Base-by-base conservation (phyloP, 306 rosid genomes). In the Alnus rubra region DNA sequence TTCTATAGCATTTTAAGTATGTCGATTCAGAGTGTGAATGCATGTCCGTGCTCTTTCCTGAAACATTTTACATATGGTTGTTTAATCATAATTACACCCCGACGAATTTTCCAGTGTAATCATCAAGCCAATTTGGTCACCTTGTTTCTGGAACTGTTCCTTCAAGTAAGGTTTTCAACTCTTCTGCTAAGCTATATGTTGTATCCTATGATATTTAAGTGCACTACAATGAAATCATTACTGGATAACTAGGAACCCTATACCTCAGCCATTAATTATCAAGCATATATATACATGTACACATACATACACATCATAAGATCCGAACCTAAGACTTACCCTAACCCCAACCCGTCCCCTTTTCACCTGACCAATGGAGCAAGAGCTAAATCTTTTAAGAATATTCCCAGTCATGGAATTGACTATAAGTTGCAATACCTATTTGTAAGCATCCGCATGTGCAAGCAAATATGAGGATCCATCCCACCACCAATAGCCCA, bases 391-490 rank as follows among this genome's bases (percentile, higher is more conserved):
- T 30, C 60, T 18, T 78, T 45, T 30, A 79, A 76, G 71, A 56
- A 70, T 39, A 77, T 52, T 73, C 65, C 55, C 33, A 51, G 16
- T 71, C 50, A 79, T 48, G 42, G 60, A 82, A 60, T 77, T 64
- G 56, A 71, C 45, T 33, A 52, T 53, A 73, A 56, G 49, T 80
- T 76, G 82, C 54, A 50, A 65, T 84, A 90, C 98, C 86, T 90
- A 76, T 91, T 95, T 92, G 88, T 88, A 74, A 92, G 95, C 98
- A 95, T 92, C 82, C 98, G 91, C 98, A 90, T 89, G 83, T 95
- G 98, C 89, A 95, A 79, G 10, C 98, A 69, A 78, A 95, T 87
- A 87, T 95, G 98, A 80, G 98, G 98, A 75, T 91, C 91, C 65
- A 71, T 87, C 81, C 85, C 88, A 71, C 84, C 85, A 69, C 88